Conservation (phyloP, 345 rosid genomes). For the Salix caprea region DNA sequence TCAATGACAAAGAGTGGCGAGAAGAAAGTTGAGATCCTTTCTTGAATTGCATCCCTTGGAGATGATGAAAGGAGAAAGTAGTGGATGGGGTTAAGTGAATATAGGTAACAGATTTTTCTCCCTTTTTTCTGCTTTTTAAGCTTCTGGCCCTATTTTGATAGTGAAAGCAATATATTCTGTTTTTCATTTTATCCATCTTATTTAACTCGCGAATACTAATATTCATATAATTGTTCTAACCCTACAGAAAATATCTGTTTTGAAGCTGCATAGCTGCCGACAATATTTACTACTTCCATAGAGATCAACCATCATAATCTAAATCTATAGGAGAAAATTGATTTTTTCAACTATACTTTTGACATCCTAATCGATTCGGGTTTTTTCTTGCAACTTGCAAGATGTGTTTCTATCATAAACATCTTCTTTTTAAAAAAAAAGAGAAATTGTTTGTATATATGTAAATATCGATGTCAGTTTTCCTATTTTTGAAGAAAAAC, state of each 20-base stretch:
- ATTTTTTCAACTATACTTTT: no score
- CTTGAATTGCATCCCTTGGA: conserved; percentile 2
- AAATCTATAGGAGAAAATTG: background rate
- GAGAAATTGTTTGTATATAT: no score
- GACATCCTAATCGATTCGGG: no score
- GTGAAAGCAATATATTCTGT: conserved; percentile 2
- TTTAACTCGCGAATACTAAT: background rate
- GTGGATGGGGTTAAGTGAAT: conserved; percentile 16
- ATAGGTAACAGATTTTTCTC: background rate
- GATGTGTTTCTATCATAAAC: no score
- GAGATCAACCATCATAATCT: background rate
- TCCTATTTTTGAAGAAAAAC: background rate
- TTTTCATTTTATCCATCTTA: background rate
- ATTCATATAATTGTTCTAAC: background rate
- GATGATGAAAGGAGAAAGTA: conserved; percentile 5
- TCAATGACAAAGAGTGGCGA: background rate
- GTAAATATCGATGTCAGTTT: background rate
- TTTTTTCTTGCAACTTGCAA: no score
- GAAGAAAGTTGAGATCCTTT: conserved; percentile 10
- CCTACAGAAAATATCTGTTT: no score
- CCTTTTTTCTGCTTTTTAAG: background rate
- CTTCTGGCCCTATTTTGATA: background rate
- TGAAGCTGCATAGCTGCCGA: no score
- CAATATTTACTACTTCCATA: background rate
- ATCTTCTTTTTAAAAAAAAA: no score